phyloP scores from a whole-genome alignment of 495 filamentous ascomycete species.

The Neurospora intermedia region DNA sequence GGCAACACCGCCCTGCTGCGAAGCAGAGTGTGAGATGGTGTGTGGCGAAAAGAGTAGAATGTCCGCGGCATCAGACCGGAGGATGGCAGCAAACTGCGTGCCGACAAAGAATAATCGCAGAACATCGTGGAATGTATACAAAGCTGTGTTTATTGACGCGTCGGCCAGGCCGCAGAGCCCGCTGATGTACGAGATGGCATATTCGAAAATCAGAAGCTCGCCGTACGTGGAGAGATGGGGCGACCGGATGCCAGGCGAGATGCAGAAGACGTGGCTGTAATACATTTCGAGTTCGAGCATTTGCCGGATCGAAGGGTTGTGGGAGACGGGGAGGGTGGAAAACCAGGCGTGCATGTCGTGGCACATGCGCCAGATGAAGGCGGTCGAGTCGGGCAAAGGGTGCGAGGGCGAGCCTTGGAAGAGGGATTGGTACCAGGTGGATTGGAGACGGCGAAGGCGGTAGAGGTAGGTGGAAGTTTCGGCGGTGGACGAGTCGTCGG shows the following conservation, averaged over 20 bases:
- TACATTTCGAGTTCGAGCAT: slow-evolving; percentile 72
- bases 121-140: slow-evolving; percentile 65
- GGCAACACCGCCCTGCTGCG: slow-evolving; percentile 13
- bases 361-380: slow-evolving; percentile 53
- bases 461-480: slow-evolving; percentile 54
- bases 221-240: slow-evolving; percentile 55
- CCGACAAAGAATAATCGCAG: slow-evolving; percentile 63
- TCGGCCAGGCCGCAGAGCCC: slow-evolving; percentile 45
- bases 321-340: slow-evolving; percentile 45
- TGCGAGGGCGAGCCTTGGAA: slow-evolving; percentile 56
- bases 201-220: slow-evolving; percentile 69
- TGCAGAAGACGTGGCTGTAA: slow-evolving; percentile 74
- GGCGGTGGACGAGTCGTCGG: slow-evolving; percentile 32
- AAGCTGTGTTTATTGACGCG: slow-evolving; percentile 36
- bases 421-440: slow-evolving; percentile 70
- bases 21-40: slow-evolving; percentile 16
- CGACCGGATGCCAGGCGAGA: slow-evolving; percentile 62
- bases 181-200: slow-evolving; percentile 61
- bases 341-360: slow-evolving; percentile 57
- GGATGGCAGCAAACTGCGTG: slow-evolving; percentile 55
- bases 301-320: slow-evolving; percentile 48
- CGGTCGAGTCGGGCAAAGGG: slow-evolving; percentile 47
- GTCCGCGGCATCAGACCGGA: slow-evolving; percentile 42
- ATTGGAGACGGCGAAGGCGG: slow-evolving; percentile 65
- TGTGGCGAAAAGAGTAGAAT: slow-evolving; percentile 27